Base-by-base conservation (phyloP, 192 early-diverging fungal genomes). In the Backusella morwellensis region DNA sequence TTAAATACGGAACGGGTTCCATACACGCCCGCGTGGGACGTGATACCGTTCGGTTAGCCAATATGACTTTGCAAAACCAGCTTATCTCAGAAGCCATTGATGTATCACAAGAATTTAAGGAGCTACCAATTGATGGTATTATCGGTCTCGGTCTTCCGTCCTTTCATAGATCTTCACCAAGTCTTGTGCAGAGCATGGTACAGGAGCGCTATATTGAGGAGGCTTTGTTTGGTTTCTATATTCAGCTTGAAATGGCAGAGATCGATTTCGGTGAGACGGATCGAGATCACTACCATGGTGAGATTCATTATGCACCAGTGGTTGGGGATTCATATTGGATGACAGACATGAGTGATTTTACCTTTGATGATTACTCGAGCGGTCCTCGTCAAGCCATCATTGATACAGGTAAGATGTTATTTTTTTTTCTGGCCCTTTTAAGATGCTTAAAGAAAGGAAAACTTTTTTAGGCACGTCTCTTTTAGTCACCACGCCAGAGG, bases 281-380 rank as follows among this genome's bases (percentile, higher is more conserved):
- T 75, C 69, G 76, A 72, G 72, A 85, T 47, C 84, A 81, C 35
- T 86, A 83, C 75, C 77, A 78, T 74, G 88, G 86, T 26, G 73
- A 75, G 17, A 80, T 88, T 32, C 73, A 85, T 26, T 91, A 85
- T 81, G 84, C 83, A 73, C 84, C 81, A 5, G 82, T 91, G 2
- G 86, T 81, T 8, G 84, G 85, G 26, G 74, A 87, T 23, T 82
- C 82, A 47, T 93, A 90, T 77, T 92, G 92, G 91, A 75, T 75
- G 34, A 73, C 84, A 9, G 56, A 84, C 15, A 74, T 85, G 52
- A 77, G 84, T 9, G 72, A 76, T 0, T 72, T 85, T 54, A 75
- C 72, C 38, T 80, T 87, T 66, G 77, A 73, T 9, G 70, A 79
- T 26, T 36, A 66, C 0, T 68, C 80, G 23, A 73, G 80, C 15